These are phyloP conservation scores for Chalciporus piperatus DNA, from an alignment of 768 basidiomycete genomes.

Conservation along the genomic window DNA sequence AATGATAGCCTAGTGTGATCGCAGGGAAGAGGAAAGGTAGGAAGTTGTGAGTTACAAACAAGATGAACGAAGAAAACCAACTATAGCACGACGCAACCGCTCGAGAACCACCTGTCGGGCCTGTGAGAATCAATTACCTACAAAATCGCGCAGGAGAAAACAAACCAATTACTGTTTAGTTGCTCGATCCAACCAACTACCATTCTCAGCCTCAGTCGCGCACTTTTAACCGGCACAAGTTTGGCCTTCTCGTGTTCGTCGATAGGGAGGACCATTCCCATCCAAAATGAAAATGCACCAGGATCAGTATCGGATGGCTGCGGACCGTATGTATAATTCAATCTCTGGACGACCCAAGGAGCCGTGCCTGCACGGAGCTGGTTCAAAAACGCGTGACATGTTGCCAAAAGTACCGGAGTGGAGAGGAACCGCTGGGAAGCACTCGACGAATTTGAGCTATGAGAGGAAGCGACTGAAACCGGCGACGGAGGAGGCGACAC, in stretches of 20 bases:
- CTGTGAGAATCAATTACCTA: constrained; percentile 15
- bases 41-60: constrained; percentile 12
- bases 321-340: constrained; percentile 73
- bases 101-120: constrained; percentile 68
- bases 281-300: constrained; percentile 81
- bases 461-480: not conserved
- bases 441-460: constrained; percentile 1
- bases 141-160: constrained; percentile 8
- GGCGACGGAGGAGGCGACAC: constrained; percentile 10
- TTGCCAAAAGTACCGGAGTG: constrained; percentile 39
- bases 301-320: constrained; percentile 65
- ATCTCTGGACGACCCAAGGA: constrained; percentile 90
- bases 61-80: constrained; percentile 1
- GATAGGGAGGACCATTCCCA: constrained; percentile 86
- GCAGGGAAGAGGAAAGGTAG: constrained; percentile 2
- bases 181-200: constrained; percentile 95
- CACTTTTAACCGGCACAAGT: constrained; percentile 76
- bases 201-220: constrained; percentile 74
- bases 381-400: constrained; percentile 59
- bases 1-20: constrained; percentile 9
- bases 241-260: constrained; percentile 89
- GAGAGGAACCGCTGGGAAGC: constrained; percentile 15
- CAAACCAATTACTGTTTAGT: constrained; percentile 55
- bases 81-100: constrained; percentile 59
- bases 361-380: constrained; percentile 68